phyloP scores from a whole-genome alignment of 2,329 filamentous ascomycete species.

The Onygenales sp. region DNA sequence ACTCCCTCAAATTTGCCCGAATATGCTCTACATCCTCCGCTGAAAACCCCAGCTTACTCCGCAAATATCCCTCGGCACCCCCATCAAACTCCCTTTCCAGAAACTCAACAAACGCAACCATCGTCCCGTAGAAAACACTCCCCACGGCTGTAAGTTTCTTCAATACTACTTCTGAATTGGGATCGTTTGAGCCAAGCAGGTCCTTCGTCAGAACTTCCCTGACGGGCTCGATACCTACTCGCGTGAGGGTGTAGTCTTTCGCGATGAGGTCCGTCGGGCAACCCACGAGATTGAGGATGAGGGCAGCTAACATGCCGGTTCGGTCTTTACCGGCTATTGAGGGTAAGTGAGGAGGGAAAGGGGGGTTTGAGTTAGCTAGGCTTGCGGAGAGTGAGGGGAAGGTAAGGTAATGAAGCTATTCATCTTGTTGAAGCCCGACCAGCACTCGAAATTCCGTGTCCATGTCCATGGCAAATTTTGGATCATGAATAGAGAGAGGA shows the following conservation, averaged over 20 bases:
- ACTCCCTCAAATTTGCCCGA: slow-evolving; percentile 34
- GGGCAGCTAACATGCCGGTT: slow-evolving; percentile 59
- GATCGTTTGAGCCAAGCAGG: slow-evolving; percentile 34
- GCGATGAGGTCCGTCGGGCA: slow-evolving; percentile 51
- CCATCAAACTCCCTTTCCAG: slow-evolving; percentile 49
- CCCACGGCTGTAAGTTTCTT: slow-evolving; percentile 25
- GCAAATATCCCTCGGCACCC: slow-evolving; percentile 54
- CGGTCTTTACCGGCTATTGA: slow-evolving; percentile 55
- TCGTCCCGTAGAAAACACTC: slow-evolving; percentile 33
- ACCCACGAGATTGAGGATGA: slow-evolving; percentile 55
- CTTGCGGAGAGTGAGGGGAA: not conserved
- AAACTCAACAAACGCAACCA: slow-evolving; percentile 43
- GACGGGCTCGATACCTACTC: slow-evolving; percentile 32
- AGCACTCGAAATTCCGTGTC: too few species aligned
- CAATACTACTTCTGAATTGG: slow-evolving; percentile 32
- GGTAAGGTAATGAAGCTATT: not conserved
- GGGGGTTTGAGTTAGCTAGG: too few species aligned
- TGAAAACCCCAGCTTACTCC: slow-evolving; percentile 47
- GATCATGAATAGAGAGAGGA: not conserved
- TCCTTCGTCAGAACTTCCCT: slow-evolving; percentile 42
- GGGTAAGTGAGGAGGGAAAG: not conserved
- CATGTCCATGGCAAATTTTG: not conserved
- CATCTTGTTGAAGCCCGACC: too few species aligned
- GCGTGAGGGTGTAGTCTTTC: slow-evolving; percentile 12
- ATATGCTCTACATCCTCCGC: slow-evolving; percentile 43